Evolutionary conservation across 352 stramenopile species (phyloP), one percentile per base, ranked within the genome.

Genomic region (Phytophthora rubi): DNA sequence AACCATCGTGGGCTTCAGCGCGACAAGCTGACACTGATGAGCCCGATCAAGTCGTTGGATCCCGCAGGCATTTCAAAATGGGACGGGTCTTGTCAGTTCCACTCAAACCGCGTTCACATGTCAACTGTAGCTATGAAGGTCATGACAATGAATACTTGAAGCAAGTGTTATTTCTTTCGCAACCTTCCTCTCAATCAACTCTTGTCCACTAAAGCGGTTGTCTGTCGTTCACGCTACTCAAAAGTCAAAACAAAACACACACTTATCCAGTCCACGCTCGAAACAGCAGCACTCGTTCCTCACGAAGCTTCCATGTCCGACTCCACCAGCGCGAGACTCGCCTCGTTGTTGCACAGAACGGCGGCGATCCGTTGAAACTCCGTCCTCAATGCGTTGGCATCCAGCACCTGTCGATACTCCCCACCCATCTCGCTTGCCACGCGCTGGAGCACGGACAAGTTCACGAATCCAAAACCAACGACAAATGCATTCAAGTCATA

Each of bases 401-500:
- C 60, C 53, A 82, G 52, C 16, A 68, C 70, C 0, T 80, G 37
- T 23, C 76, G 68, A 65, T 90, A 94, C 30, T 76, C 66, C 0
- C 85, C 86, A 7, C 81, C 79, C 4, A 94, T 75, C 30, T 76
- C 65, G 1, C 58, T 33, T 1, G 83, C 83, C 2, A 94, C 26
- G 1, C 67, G 71, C 44, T 90, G 12, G 2, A 93, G 66, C 2
- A 89, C 76, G 0, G 65, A 30, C 48, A 90, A 65, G 57, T 93
- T 83, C 42, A 86, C 65, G n/a, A 8, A 33, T 2, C 86, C 86
- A 56, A 91, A 94, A 2, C 86, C 85, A 0, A 94, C 85, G 1
- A 75, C 75, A 33, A 88, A 93, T 4, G 80, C 71, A 48, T 84
- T 70, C 33, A 93, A 56, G 10, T 77, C 79, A 32, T 91, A 88